Conservation (phyloP, 2,329 filamentous ascomycete genomes). For the Hortaea werneckii region DNA sequence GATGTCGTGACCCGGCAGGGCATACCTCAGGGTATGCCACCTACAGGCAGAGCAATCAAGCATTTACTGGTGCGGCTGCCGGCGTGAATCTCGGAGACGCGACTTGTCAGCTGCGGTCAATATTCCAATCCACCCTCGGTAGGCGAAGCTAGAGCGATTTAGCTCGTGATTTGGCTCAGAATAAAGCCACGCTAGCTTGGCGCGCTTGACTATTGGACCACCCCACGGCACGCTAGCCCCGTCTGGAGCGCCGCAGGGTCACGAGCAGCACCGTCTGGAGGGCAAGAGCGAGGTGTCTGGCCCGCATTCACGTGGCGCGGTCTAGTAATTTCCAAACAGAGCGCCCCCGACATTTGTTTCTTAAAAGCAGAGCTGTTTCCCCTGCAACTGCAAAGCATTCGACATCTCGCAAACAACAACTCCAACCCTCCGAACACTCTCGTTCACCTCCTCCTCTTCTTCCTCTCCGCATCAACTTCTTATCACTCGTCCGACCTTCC, state of each 20-base stretch:
- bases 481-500: neutral
- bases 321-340: neutral
- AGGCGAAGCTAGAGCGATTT: no score
- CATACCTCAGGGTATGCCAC: no score
- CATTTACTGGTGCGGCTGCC: no score
- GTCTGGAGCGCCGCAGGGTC: neutral
- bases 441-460: neutral
- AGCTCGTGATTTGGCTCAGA: no score
- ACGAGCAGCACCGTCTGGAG: neutral
- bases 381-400: neutral
- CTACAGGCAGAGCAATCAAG: no score
- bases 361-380: neutral
- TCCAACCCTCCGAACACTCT: conserved; percentile 11
- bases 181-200: no score
- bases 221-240: no score
- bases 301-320: neutral
- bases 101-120: no score
- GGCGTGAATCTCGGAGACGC: no score
- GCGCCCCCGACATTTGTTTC: neutral
- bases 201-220: no score
- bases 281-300: neutral
- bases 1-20: no score
- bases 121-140: no score
- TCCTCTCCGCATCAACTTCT: neutral
- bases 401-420: neutral